Evolutionary conservation across 306 rosid genomes (phyloP).

Genomic region (Heteromeles arbutifolia): DNA sequence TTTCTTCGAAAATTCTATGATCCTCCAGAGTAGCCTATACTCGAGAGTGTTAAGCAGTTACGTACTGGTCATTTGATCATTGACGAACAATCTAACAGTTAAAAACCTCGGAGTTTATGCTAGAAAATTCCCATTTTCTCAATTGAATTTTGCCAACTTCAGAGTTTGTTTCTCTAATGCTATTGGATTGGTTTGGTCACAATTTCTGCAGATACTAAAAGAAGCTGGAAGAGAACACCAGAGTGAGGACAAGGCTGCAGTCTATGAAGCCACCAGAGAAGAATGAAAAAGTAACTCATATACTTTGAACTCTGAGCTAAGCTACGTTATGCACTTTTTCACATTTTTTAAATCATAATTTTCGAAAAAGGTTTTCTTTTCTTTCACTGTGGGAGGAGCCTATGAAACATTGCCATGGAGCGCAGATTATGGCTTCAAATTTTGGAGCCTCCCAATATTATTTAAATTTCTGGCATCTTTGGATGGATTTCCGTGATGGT

Average conservation of each 20-base stretch:
- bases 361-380: constrained; percentile 42
- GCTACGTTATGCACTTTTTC: not conserved
- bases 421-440: constrained; percentile 1
- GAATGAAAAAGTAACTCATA: constrained; percentile 47
- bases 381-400: constrained; percentile 22
- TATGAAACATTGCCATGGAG: not conserved
- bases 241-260: constrained; percentile 33
- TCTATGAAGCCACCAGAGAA: constrained; percentile 42
- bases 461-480: constrained; percentile 3
- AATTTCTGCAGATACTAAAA: constrained; percentile 30
- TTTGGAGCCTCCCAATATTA: constrained; percentile 22
- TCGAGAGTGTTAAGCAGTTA: not conserved
- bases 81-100: not conserved
- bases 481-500: constrained; percentile 4
- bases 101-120: not conserved
- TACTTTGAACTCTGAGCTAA: not conserved
- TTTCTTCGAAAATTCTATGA: not conserved
- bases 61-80: not conserved
- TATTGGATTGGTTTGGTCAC: constrained; percentile 10
- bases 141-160: constrained; percentile 8
- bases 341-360: not conserved
- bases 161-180: not conserved
- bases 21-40: too few relatives aligned
- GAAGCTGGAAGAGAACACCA: constrained; percentile 37
- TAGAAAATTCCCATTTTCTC: not conserved